Conservation (phyloP, 805 yeast species). For the Nakazawaea populi region DNA sequence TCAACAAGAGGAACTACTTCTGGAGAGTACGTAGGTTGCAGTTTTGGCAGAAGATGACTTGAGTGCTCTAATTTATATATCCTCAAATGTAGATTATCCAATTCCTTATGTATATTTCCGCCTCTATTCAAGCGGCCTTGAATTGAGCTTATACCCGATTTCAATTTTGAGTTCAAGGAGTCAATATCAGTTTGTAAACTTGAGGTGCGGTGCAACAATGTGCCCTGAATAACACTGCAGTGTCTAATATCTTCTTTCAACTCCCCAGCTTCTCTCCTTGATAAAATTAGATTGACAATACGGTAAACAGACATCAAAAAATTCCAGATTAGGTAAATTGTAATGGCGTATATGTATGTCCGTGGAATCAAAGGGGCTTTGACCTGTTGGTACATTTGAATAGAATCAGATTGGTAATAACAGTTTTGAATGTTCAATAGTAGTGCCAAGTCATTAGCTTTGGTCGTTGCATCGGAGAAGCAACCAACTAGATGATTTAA, state of each 20-base stretch:
- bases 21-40: too few relatives aligned
- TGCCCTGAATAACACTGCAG: not conserved
- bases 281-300: conserved; percentile 4
- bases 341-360: conserved; percentile 10
- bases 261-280: conserved; percentile 5
- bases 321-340: conserved; percentile 4
- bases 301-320: conserved; percentile 7
- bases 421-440: conserved; percentile 22
- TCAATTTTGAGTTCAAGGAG: conserved; percentile 2
- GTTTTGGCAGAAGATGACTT: too few relatives aligned
- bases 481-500: conserved; percentile 18
- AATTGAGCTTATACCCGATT: conserved; percentile 12
- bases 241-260: not conserved
- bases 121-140: conserved; percentile 16
- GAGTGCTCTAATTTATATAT: not conserved
- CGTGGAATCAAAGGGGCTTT: not conserved
- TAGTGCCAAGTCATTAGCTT: conserved; percentile 18
- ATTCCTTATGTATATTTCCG: conserved; percentile 16
- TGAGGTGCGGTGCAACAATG: not conserved
- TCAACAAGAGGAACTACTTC: too few relatives aligned
- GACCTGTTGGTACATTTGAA: conserved; percentile 12
- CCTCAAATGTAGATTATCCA: conserved; percentile 1
- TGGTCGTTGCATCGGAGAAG: conserved; percentile 12
- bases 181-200: not conserved
- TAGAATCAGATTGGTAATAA: conserved; percentile 19